Evolutionary conservation across 1,284 basidiomycete species (phyloP).

Genomic region (Pyrrhoderma noxium): DNA sequence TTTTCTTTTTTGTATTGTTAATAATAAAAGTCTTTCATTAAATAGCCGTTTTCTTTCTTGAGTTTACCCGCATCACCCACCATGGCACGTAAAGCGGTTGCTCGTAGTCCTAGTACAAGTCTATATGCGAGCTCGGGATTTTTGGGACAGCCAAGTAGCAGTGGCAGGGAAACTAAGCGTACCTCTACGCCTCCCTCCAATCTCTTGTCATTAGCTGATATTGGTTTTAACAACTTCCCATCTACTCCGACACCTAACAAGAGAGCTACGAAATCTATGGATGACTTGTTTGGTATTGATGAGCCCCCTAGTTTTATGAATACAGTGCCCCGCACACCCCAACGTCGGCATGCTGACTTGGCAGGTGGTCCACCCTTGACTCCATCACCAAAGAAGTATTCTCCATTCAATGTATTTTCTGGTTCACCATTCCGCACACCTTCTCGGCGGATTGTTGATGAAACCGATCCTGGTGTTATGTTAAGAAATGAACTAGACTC

Average conservation of each 20-base stretch:
- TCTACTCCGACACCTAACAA: constrained; percentile 11
- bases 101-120: constrained; percentile 8
- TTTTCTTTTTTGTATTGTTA: background rate
- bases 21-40: too few relatives aligned
- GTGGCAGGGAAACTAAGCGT: background rate
- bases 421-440: constrained; percentile 18
- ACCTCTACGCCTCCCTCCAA: constrained; percentile 7
- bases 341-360: background rate
- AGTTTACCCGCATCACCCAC: constrained; percentile 15
- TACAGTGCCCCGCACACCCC: background rate
- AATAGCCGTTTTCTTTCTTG: background rate
- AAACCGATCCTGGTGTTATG: constrained; percentile 12
- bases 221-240: background rate
- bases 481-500: constrained; percentile 16
- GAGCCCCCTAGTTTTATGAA: constrained; percentile 6
- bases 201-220: background rate
- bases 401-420: constrained; percentile 9
- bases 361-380: background rate
- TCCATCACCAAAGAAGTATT: constrained; percentile 8
- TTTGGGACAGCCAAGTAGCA: background rate
- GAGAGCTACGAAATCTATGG: constrained; percentile 2
- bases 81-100: background rate
- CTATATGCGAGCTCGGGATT: constrained; percentile 9
- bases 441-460: constrained; percentile 14
- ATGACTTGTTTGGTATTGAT: background rate